A percentile compares a stretch with the other conserved stretches of the same genome.
Conservation (phyloP, 2,329 filamentous ascomycete species). For the Colletotrichum sp. region DNA sequence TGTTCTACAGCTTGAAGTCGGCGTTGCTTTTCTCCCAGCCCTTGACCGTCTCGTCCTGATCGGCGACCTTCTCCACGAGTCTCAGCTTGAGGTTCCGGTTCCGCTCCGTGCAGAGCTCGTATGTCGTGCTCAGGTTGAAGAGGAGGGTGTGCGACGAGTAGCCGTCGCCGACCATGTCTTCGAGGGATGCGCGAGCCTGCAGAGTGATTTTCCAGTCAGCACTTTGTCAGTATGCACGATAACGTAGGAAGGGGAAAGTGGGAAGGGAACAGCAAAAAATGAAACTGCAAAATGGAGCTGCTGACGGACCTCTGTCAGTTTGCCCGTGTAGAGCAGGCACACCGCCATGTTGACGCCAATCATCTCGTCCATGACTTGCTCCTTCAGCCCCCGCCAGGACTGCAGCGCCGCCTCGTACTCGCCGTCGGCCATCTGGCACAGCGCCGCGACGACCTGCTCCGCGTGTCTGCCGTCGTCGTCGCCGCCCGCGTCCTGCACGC, state of each 20-base stretch:
- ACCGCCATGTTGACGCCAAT: slow-evolving; percentile 84
- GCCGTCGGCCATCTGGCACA: slow-evolving; percentile 81
- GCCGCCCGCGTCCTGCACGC: slow-evolving; percentile 41
- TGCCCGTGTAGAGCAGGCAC: slow-evolving; percentile 81
- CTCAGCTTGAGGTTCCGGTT: slow-evolving; percentile 71
- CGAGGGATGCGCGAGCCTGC: slow-evolving; percentile 70
- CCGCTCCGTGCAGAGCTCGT: slow-evolving; percentile 87
- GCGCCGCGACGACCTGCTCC: slow-evolving; percentile 63
- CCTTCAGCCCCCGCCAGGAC: slow-evolving; percentile 61
- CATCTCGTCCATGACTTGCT: slow-evolving; percentile 64
- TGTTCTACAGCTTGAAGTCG: slow-evolving; percentile 74
- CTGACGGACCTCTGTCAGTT: slow-evolving; percentile 69
- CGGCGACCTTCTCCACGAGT: slow-evolving; percentile 74
- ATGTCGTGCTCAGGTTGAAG: slow-evolving; percentile 90
- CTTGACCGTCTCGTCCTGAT: slow-evolving; percentile 55
- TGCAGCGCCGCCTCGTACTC: slow-evolving; percentile 68
- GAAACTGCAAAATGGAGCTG: background rate
- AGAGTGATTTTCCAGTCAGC: background rate
- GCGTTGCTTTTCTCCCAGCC: slow-evolving; percentile 75
- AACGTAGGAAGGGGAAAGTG: background rate
- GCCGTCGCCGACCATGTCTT: slow-evolving; percentile 66
- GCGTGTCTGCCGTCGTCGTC: slow-evolving; percentile 33
- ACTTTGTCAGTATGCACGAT: background rate
- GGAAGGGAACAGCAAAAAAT: background rate
- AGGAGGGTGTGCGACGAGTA: slow-evolving; percentile 78